Evolutionary conservation across 1,284 basidiomycete genomes (phyloP).

Genomic region (Thecaphora thlaspeos): DNA sequence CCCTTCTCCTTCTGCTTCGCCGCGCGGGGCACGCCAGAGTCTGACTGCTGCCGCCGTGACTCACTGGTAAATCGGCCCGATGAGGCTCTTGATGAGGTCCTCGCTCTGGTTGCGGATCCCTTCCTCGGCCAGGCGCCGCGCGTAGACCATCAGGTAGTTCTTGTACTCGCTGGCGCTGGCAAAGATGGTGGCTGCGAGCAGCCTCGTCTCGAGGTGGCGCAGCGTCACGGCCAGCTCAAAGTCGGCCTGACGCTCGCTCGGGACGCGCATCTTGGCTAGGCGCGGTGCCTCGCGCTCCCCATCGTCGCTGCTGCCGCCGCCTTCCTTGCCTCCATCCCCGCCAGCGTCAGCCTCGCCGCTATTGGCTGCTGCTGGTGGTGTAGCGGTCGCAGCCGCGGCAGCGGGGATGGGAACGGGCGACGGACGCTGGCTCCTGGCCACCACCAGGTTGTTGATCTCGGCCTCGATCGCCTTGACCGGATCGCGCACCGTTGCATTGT

Average conservation of each 20-base stretch:
- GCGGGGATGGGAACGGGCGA: not conserved
- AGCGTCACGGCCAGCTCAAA: slow-evolving; percentile 42
- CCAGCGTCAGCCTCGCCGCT: slow-evolving; percentile 26
- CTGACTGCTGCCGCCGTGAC: too few species aligned
- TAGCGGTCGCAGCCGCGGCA: not conserved
- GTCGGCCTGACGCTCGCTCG: slow-evolving; percentile 31
- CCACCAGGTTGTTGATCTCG: slow-evolving; percentile 45
- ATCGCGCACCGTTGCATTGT: slow-evolving; percentile 25
- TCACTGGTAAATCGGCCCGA: slow-evolving; percentile 52
- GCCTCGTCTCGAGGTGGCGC: slow-evolving; percentile 51
- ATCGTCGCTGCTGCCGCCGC: not conserved
- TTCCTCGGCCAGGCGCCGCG: slow-evolving; percentile 47
- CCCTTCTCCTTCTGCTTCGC: too few species aligned
- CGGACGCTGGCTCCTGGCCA: slow-evolving; percentile 12
- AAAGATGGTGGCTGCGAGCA: slow-evolving; percentile 48
- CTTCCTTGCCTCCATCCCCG: not conserved
- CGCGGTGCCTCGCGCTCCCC: not conserved
- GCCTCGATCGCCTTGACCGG: slow-evolving; percentile 47
- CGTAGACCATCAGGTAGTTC: slow-evolving; percentile 38
- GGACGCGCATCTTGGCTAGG: slow-evolving; percentile 26
- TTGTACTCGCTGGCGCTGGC: slow-evolving; percentile 51
- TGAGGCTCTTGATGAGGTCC: slow-evolving; percentile 47
- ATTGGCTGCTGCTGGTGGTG: too few species aligned
- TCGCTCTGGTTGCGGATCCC: slow-evolving; percentile 51
- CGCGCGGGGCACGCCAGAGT: not conserved